Conservation (phyloP, 2,329 filamentous ascomycete genomes). For the Trichoderma afroharzianum region DNA sequence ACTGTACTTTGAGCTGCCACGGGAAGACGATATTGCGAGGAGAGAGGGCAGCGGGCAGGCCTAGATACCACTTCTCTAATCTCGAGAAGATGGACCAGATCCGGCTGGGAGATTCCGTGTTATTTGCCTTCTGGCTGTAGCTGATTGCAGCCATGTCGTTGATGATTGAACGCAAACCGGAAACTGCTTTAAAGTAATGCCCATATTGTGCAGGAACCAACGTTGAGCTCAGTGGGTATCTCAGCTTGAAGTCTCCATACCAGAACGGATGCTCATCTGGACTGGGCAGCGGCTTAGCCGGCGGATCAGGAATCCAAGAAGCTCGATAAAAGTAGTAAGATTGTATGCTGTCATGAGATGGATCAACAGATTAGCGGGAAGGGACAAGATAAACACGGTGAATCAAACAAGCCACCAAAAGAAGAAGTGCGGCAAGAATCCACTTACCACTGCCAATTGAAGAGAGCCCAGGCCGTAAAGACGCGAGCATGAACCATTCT, state of each 20-base stretch:
- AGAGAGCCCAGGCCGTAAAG: constrained; percentile 35
- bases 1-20: constrained; percentile 32
- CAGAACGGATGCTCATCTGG: constrained; percentile 21
- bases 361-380: background rate
- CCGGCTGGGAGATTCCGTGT: constrained; percentile 9
- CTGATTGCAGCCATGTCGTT: constrained; percentile 24
- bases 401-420: background rate
- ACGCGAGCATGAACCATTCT: constrained; percentile 17
- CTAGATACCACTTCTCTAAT: constrained; percentile 25
- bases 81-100: constrained; percentile 18
- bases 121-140: background rate
- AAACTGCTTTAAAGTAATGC: constrained; percentile 27
- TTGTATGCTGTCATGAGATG: background rate
- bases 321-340: constrained; percentile 16
- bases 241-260: constrained; percentile 32
- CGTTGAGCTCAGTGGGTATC: constrained; percentile 26
- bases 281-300: constrained; percentile 26
- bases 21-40: constrained; percentile 27
- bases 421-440: too few species aligned
- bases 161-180: constrained; percentile 28
- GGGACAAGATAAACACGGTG: background rate
- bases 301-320: constrained; percentile 27
- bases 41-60: constrained; percentile 23
- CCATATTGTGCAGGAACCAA: constrained; percentile 25
- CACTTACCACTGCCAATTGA: constrained; percentile 31